Evolutionary conservation across 495 filamentous ascomycete species (phyloP), one percentile per base, ranked within the genome.

Genomic region (Glutinoglossum americanum): DNA sequence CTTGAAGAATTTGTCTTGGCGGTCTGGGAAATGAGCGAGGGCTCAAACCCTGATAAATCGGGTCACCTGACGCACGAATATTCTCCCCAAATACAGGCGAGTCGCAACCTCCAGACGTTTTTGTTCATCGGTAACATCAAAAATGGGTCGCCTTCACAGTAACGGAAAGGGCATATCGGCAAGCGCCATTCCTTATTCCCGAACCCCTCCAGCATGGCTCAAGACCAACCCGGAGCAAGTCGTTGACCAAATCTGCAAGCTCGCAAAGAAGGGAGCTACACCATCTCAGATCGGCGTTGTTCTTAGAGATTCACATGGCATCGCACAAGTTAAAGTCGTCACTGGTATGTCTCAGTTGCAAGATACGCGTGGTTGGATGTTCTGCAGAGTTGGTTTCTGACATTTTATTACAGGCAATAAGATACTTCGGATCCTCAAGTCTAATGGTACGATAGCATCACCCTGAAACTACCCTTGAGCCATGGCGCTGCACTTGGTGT

Each of bases 201-300:
- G 93, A 75, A 83, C 80, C 60, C 71, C 87, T 57, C 89, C 92
- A 26, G 76, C 85, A 56, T 99, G 92, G 92, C 75, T 93, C 70
- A 94, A 93, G 80, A 84, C 84, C 69, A 90, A 86, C 60, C 76
- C 79, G 63, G 85, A 90, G 55, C 82, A 87, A 75, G 87, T 98
- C 69, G 87, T 89, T 61, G 93, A 97, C 68, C 88, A 96, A 75
- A 97, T 99, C 78, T 93, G 87, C 85, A 90, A 92, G 76, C 82
- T 97, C 65, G 90, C 92, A 64, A 92, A 84, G 76, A 94, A 93
- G 83, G 89, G 92, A 74, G 85, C 86, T 60, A 92, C 89, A 60
- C 93, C 92, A 62, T 94, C 87, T 61, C 92, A 97, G 80, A 99
- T 97, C 67, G 93, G 93, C 85, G 89, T 96, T 68, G 75, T 95